Evolutionary conservation across 2,329 filamentous ascomycete genomes (phyloP), one percentile per base, ranked within the genome.

Genomic region (Davidsoniella neocaledoniae): DNA sequence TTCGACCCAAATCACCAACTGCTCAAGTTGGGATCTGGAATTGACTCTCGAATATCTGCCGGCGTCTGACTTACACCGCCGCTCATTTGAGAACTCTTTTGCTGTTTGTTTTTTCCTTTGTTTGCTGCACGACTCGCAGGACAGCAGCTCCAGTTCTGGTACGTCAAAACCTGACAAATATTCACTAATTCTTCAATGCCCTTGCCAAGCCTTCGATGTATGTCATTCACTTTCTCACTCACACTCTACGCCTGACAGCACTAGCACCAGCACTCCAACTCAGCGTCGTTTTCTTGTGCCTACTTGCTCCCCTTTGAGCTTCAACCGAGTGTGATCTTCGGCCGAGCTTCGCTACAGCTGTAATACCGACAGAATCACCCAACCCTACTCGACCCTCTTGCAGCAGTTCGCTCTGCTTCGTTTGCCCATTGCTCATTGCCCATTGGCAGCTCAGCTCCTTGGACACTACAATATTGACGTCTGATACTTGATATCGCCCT

Each of bases 41-140:
- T 45, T 43, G 43, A 25, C 37, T 52, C 43, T 39, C 21, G 17
- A 42, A 43, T n/a, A 40, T 37, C 40, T 37, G 25, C 23, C 43
- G 38, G 43, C 39, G 29, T 40, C 37, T 21, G 50, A 52, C 50
- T 48, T 52, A 48, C 45, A 48, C 50, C 50, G 50, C 50, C 50
- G 46, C 41, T 52, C 50, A 52, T 52, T 52, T 44, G 40, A 39
- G 41, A 44, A 23, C 38, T 19, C 12, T n/a, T 43, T 43, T 40
- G 17, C 33, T 16, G 4, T 43, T 41, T 37, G 9, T 17, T 38
- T 46, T 48, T 37, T 44, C 37, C n/a, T 44, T 39, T 29, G 25
- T 39, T 50, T 48, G 40, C 36, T 47, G 36, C 23, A 10, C 41
- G 29, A 36, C 10, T 51, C 33, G 25, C 12, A 17, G 21, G 43